phyloP scores from a whole-genome alignment of 345 rosid species.

The Nephelium lappaceum region DNA sequence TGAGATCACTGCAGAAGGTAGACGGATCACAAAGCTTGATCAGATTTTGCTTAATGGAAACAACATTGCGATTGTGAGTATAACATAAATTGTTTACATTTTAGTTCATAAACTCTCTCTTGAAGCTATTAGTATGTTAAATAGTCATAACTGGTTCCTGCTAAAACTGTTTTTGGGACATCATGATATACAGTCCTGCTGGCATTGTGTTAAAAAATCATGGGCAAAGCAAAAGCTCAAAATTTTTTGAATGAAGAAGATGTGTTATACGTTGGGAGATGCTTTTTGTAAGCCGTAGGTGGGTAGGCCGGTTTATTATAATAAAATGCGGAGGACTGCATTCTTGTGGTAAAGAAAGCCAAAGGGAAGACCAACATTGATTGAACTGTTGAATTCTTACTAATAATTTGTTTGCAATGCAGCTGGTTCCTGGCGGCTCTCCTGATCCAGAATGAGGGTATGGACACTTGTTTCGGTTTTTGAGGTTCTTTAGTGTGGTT shows the following conservation, averaged over 20 bases:
- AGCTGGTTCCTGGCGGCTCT: slow-evolving; percentile 96
- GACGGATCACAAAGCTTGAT: slow-evolving; percentile 91
- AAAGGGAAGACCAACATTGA: background rate
- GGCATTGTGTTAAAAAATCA: slow-evolving; percentile 5
- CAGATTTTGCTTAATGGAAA: slow-evolving; percentile 94
- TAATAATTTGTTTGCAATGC: slow-evolving; percentile 36
- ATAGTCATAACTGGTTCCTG: background rate
- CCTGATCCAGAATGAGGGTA: slow-evolving; percentile 55
- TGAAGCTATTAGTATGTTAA: too few species aligned
- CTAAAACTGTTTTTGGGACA: background rate
- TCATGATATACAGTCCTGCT: background rate
- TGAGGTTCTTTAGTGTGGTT: background rate
- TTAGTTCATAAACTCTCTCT: background rate
- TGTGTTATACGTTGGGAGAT: background rate
- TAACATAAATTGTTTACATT: background rate
- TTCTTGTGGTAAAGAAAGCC: background rate
- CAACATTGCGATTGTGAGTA: slow-evolving; percentile 91
- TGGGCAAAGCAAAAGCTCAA: background rate
- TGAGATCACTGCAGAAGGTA: slow-evolving; percentile 91
- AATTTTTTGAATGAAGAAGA: too few species aligned
- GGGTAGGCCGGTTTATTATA: background rate
- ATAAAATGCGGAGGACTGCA: background rate
- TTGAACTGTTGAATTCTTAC: background rate
- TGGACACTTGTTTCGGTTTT: background rate
- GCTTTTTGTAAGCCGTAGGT: background rate